Base-by-base conservation (phyloP, 768 basidiomycete genomes). In the Vishniacozyma victoriae region DNA sequence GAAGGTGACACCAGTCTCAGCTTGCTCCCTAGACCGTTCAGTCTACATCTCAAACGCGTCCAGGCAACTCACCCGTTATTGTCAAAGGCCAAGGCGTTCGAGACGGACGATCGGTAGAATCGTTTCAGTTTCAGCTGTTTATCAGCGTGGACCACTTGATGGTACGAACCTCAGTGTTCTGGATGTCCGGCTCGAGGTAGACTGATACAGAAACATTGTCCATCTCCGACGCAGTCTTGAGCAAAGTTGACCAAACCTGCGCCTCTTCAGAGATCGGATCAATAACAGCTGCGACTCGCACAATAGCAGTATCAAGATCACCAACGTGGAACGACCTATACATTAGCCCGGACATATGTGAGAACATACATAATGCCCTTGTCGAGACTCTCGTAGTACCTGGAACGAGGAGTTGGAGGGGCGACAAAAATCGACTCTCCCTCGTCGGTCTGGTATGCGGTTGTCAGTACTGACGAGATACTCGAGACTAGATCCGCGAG, bases 181-280 rank as follows among this genome's bases (percentile, higher is more conserved):
- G 73, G 6, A 63, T 50, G 0, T 76, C 72, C 1, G 92, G 90
- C 60, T 87, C 87, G 3, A 95, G 72, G 63, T 87, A 80, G n/a
- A 97, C 75, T 52, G 86, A 79, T 7, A 91, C 75, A 57, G 78
- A 55, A 7, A 72, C 68, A 29, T 64, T 55, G 18, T 66, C 59
- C 52, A 75, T 59, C 15, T 62, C 46, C 1, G 65, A 47, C 7
- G 73, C 52, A 3, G 64, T 60, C 61, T 71, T 76, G 20, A 93
- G 69, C 33, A 96, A 63, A 48, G 83, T 79, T 1, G 87, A 80
- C 85, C 89, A 95, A 56, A 82, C 83, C 67, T 96, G 91, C 2
- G 85, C 87, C 4, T 77, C 73, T 64, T 88, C 86, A 41, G 85
- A 88, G 23, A 95, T 66, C 0, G 93, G 92, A 66, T 97, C 88